These are phyloP conservation scores for Botrytis squamosa DNA, from an alignment of 2,329 filamentous ascomycete species.

Conservation along the genomic window DNA sequence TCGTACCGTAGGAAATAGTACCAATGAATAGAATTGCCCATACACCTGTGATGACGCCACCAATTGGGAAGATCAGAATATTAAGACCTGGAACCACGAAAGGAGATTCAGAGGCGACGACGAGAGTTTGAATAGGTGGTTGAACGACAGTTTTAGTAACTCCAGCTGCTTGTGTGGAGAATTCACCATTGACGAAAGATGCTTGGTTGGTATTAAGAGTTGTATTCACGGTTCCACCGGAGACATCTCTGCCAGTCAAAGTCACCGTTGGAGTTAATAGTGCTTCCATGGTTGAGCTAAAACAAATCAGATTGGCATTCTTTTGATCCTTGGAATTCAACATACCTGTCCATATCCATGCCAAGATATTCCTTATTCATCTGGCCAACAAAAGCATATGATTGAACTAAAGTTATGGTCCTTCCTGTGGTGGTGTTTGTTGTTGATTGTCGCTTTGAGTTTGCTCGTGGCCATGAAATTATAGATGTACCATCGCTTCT, in stretches of 20 bases:
- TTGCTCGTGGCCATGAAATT: constrained; percentile 33
- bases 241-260: constrained; percentile 56
- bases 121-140: constrained; percentile 37
- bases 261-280: constrained; percentile 68
- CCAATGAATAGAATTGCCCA: constrained; percentile 60
- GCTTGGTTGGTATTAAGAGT: constrained; percentile 69
- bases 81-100: constrained; percentile 69
- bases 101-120: constrained; percentile 43
- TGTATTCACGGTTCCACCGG: constrained; percentile 55
- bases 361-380: constrained; percentile 59
- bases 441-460: constrained; percentile 28
- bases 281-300: constrained; percentile 49
- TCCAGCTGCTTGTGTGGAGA: constrained; percentile 48
- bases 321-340: neutral
- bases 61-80: constrained; percentile 68
- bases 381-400: constrained; percentile 67
- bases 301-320: constrained; percentile 44
- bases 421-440: neutral
- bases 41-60: constrained; percentile 61
- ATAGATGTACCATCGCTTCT: constrained; percentile 29
- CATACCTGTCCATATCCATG: constrained; percentile 60
- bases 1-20: constrained; percentile 63
- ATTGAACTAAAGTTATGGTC: constrained; percentile 52
- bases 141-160: constrained; percentile 34
- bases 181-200: constrained; percentile 68